Evolutionary conservation across 2,329 filamentous ascomycete species (phyloP).

Genomic region (Trichoderma atrobrunneum): DNA sequence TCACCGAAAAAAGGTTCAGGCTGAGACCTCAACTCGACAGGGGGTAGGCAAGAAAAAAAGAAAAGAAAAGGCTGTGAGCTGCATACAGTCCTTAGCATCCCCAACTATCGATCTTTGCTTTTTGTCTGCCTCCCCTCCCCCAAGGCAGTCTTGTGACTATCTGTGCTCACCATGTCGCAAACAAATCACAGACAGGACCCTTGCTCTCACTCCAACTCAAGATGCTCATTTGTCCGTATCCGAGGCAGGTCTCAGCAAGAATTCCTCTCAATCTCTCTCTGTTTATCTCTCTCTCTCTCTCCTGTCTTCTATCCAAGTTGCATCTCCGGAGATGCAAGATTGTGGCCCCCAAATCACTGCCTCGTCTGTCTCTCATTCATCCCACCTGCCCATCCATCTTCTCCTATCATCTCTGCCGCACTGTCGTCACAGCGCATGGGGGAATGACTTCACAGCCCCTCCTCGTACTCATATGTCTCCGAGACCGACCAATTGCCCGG

Average conservation of each 20-base stretch:
- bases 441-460: not conserved
- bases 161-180: not conserved
- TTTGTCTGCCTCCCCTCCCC: not conserved
- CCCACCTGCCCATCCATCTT: not conserved
- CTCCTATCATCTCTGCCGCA: not conserved
- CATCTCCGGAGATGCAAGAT: not conserved
- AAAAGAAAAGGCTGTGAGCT: not conserved
- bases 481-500: not conserved
- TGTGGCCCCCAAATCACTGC: not conserved
- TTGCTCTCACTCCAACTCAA: not conserved
- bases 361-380: not conserved
- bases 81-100: conserved; percentile 1
- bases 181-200: not conserved
- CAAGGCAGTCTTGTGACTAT: not conserved
- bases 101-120: not conserved
- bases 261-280: not conserved
- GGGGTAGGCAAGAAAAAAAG: not conserved
- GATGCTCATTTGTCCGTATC: not conserved
- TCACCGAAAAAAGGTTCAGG: not conserved
- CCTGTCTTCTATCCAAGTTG: not conserved
- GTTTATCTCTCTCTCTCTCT: not conserved
- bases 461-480: not conserved
- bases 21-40: not conserved
- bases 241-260: not conserved
- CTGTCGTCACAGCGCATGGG: not conserved